These are phyloP conservation scores for Sclerotinia sclerotiorum DNA, from an alignment of 2,329 filamentous ascomycete species.

Conservation along the genomic window DNA sequence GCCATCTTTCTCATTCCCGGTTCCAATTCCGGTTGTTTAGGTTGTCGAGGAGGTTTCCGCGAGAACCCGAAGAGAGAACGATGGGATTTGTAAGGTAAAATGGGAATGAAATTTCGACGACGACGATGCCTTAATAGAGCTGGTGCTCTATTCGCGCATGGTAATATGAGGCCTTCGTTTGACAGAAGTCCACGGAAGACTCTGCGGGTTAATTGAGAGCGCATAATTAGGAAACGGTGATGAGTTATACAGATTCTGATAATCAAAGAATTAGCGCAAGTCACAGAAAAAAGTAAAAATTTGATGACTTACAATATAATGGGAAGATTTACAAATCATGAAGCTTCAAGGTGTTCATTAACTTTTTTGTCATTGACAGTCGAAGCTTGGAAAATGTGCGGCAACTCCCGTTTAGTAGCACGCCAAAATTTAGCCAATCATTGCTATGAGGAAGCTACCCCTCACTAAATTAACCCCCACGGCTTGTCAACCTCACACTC, in stretches of 20 bases:
- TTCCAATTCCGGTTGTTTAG: constrained; percentile 63
- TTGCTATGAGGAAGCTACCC: constrained; percentile 3
- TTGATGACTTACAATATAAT: neutral
- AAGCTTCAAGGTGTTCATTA: constrained; percentile 13
- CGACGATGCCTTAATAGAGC: constrained; percentile 38
- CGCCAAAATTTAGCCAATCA: constrained; percentile 3
- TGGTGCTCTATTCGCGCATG: constrained; percentile 36
- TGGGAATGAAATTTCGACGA: constrained; percentile 6
- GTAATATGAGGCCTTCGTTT: constrained; percentile 45
- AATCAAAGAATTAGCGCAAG: neutral
- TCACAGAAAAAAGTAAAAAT: neutral
- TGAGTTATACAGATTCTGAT: constrained; percentile 27
- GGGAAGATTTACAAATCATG: neutral
- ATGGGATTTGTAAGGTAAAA: constrained; percentile 40
- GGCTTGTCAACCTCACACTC: too few species aligned
- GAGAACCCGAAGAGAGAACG: constrained; percentile 59
- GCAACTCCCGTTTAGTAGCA: constrained; percentile 15
- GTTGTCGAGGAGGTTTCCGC: constrained; percentile 55
- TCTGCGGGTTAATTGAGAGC: constrained; percentile 59
- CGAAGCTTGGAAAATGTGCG: constrained; percentile 21
- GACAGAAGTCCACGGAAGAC: constrained; percentile 58
- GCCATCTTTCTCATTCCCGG: constrained; percentile 72
- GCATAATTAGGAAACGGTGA: constrained; percentile 45
- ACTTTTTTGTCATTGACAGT: constrained; percentile 6
- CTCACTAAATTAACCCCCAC: neutral